Percentiles rank a stretch among this genome's conserved stretches.
These are phyloP conservation scores for Holtermannia corniformis DNA, from an alignment of 768 basidiomycete species.

Conservation along the genomic window DNA sequence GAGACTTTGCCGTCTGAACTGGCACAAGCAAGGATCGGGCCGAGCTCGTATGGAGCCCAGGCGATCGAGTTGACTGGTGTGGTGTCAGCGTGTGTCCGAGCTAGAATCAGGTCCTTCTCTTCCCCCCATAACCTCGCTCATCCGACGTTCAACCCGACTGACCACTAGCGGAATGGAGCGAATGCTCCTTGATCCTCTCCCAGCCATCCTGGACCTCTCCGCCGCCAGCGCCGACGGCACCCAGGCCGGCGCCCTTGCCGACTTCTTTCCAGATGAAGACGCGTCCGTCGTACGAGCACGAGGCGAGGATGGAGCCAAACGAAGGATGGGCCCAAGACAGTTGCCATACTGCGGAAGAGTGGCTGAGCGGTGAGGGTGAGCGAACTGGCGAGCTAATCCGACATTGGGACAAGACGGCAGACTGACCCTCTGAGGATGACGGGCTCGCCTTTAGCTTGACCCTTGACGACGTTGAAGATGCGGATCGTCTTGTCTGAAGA, in stretches of 20 bases:
- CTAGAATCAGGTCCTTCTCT: no score
- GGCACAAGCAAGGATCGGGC: conserved; percentile 91
- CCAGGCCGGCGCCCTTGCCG: conserved; percentile 24
- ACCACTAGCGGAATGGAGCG: conserved; percentile 89
- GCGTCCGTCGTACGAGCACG: conserved; percentile 97
- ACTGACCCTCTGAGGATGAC: conserved; percentile 42
- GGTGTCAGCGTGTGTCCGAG: no score
- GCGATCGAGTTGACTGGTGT: conserved; percentile 93
- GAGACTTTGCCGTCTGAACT: conserved; percentile 96
- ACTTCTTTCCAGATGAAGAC: conserved; percentile 95
- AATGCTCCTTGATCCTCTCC: conserved; percentile 93
- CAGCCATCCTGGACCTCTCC: conserved; percentile 52
- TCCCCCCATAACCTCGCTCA: no score
- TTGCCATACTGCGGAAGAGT: conserved; percentile 96
- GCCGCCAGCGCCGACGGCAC: conserved; percentile 17
- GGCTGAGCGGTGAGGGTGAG: conserved; percentile 47
- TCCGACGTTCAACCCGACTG: conserved; percentile 23
- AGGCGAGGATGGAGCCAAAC: conserved; percentile 90
- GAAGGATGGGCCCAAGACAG: conserved; percentile 98
- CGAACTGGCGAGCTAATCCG: neutral
- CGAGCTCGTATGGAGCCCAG: conserved; percentile 98
- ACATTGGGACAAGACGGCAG: no score
- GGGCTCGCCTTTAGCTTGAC: conserved; percentile 49
- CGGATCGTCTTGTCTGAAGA: conserved; percentile 91
- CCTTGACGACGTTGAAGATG: conserved; percentile 88